These are phyloP conservation scores for Brassica incana DNA, from an alignment of 345 rosid species.

Conservation along the genomic window DNA sequence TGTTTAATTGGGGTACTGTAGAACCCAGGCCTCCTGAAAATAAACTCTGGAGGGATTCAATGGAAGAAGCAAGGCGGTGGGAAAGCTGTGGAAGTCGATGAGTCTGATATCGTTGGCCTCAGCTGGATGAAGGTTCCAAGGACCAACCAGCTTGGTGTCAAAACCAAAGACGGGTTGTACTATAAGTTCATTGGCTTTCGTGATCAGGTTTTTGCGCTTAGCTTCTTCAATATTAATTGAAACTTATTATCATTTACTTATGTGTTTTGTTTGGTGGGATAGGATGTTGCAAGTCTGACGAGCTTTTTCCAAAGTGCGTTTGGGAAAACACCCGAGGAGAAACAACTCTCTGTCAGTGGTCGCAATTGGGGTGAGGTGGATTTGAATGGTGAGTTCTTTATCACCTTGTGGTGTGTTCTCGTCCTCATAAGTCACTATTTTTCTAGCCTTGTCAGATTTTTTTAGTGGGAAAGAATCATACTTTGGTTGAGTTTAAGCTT, in stretches of 20 bases:
- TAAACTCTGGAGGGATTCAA: constrained; percentile 67
- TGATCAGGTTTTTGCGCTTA: constrained; percentile 58
- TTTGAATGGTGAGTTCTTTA: constrained; percentile 59
- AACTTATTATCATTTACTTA: background rate
- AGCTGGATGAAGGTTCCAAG: constrained; percentile 93
- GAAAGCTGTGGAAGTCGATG: constrained; percentile 89
- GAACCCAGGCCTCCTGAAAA: constrained; percentile 86
- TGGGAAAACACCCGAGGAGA: constrained; percentile 77
- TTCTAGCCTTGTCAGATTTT: background rate
- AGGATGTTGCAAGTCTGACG: constrained; percentile 77
- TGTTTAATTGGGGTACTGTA: constrained; percentile 39
- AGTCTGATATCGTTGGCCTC: constrained; percentile 66
- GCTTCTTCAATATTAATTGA: background rate
- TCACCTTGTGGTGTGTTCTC: constrained; percentile 45
- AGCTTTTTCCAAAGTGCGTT: constrained; percentile 71
- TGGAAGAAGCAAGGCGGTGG: constrained; percentile 99
- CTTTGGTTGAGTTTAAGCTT: background rate
- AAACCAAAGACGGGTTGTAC: constrained; percentile 71
- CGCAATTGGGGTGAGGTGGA: constrained; percentile 98
- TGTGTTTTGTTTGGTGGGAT: constrained; percentile 14
- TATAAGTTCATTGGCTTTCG: constrained; percentile 91
- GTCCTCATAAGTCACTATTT: background rate
- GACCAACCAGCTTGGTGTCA: constrained; percentile 79
- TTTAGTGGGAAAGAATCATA: background rate
- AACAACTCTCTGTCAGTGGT: constrained; percentile 89